phyloP scores from a whole-genome alignment of 2,329 filamentous ascomycete genomes.

The Alternaria longipes region DNA sequence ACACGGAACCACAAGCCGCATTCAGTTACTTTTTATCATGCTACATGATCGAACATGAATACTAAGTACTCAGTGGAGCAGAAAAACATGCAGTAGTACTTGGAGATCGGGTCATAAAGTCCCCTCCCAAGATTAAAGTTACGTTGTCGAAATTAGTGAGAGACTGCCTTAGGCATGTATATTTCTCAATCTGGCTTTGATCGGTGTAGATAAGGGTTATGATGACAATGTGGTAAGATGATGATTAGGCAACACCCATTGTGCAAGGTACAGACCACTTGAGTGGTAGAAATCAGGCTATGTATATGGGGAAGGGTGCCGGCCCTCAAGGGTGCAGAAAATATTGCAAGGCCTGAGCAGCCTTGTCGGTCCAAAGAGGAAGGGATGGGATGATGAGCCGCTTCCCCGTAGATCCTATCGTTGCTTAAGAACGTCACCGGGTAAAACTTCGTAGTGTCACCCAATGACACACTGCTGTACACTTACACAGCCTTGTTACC shows the following conservation, averaged over 20 bases:
- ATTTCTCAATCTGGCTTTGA: background rate
- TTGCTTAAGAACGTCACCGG: background rate
- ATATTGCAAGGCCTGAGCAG: background rate
- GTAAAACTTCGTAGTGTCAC: background rate
- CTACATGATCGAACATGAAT: too few relatives aligned
- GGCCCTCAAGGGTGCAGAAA: background rate
- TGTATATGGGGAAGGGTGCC: background rate
- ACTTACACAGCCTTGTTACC: background rate
- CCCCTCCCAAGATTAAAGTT: background rate
- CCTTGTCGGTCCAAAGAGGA: background rate
- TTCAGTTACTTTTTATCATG: background rate
- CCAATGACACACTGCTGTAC: background rate
- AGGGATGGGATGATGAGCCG: background rate
- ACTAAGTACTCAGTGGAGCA: background rate
- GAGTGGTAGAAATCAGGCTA: background rate
- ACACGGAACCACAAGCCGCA: background rate
- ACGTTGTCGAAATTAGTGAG: background rate
- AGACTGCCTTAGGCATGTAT: background rate
- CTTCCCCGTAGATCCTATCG: background rate
- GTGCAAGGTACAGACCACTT: background rate
- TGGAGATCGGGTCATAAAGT: background rate
- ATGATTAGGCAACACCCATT: background rate
- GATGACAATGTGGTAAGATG: background rate
- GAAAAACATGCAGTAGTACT: background rate
- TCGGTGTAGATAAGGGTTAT: background rate